These are phyloP conservation scores for Cladorrhinum sp. DNA, from an alignment of 2,329 filamentous ascomycete species.

Conservation along the genomic window DNA sequence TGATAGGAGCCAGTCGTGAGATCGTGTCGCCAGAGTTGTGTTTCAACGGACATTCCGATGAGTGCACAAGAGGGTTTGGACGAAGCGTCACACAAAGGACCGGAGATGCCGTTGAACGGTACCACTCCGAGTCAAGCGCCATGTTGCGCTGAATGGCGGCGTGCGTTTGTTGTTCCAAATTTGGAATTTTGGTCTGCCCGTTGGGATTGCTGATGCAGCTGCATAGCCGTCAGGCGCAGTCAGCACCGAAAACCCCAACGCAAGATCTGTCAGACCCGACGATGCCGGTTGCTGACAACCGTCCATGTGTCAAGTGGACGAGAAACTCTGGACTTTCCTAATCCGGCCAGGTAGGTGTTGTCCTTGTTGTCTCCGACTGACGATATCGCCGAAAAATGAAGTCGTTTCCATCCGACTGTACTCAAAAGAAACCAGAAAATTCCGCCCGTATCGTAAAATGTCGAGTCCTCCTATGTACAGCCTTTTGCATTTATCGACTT, in stretches of 20 bases:
- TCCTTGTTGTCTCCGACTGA: neutral
- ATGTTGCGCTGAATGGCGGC: neutral
- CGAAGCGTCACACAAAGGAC: neutral
- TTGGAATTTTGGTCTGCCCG: neutral
- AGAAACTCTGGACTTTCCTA: neutral
- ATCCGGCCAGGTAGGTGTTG: neutral
- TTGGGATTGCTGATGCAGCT: neutral
- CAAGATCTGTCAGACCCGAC: neutral
- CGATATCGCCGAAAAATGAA: neutral
- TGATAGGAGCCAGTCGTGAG: neutral
- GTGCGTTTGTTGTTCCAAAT: neutral
- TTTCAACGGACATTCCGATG: neutral
- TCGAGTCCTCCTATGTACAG: conserved; percentile 30
- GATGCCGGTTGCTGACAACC: conserved; percentile 4
- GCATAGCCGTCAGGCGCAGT: neutral
- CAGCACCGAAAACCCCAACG: neutral
- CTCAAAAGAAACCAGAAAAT: conserved; percentile 1
- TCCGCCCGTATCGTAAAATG: neutral
- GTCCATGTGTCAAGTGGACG: neutral
- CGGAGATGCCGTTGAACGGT: neutral
- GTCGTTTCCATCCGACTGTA: neutral
- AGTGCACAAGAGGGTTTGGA: no score
- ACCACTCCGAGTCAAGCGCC: neutral
- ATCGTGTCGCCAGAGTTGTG: neutral
- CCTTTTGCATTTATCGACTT: neutral